A percentile compares a stretch with the other conserved stretches of the same genome.
Conservation (phyloP, 2,329 filamentous ascomycete genomes). For the Fusarium aywerte region DNA sequence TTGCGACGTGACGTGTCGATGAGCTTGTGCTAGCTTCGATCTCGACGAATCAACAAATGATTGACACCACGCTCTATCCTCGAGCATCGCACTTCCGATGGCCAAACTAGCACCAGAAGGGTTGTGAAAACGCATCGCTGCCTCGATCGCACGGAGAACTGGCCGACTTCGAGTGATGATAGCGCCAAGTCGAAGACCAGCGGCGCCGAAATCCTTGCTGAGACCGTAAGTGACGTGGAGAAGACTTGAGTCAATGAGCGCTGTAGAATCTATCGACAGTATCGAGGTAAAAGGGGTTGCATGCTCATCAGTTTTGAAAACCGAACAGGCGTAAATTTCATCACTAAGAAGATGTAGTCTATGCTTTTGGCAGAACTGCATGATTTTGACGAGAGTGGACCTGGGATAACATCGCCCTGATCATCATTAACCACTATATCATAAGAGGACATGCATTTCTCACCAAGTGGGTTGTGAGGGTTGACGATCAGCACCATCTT, state of each 20-base stretch:
- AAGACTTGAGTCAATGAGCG: constrained; percentile 58
- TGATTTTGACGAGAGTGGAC: constrained; percentile 55
- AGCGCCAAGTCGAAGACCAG: constrained; percentile 62
- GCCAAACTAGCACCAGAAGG: constrained; percentile 58
- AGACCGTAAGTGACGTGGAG: constrained; percentile 63
- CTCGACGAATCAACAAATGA: constrained; percentile 57
- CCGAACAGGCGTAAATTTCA: constrained; percentile 67
- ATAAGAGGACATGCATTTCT: constrained; percentile 14
- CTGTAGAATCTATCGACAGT: constrained; percentile 57
- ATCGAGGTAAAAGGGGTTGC: constrained; percentile 58
- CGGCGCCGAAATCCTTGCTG: constrained; percentile 63
- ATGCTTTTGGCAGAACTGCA: constrained; percentile 62
- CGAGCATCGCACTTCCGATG: constrained; percentile 58
- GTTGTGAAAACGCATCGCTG: constrained; percentile 59
- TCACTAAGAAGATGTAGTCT: constrained; percentile 66
- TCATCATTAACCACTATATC: constrained; percentile 24
- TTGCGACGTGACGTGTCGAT: constrained; percentile 52
- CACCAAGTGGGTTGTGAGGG: constrained; percentile 63
- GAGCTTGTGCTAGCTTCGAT: constrained; percentile 53
- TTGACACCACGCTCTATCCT: constrained; percentile 58
- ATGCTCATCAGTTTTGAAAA: constrained; percentile 54
- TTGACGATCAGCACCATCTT: constrained; percentile 63
- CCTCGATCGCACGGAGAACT: constrained; percentile 51
- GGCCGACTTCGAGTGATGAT: constrained; percentile 55
- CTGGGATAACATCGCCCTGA: constrained; percentile 56